Evolutionary conservation across 148 eudicot genomes (phyloP), one percentile per base, ranked within the genome.

Genomic region (Rhododendron williamsianum): DNA sequence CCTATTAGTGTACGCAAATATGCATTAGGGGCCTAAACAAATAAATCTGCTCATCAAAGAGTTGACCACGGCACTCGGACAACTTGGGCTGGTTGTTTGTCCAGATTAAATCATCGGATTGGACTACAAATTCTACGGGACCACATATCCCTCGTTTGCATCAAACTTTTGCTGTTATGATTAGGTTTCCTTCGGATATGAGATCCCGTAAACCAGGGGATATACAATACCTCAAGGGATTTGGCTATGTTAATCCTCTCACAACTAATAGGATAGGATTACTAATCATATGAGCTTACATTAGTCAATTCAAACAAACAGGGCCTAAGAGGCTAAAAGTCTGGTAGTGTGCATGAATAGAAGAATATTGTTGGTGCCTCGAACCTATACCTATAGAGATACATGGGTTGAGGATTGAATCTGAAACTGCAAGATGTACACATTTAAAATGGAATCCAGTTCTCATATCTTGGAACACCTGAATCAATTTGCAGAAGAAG

Each of bases 401-500:
- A 16, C 19, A 6, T 30, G 69, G 83, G 46, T 81, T 33, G 27
- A 30, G 69, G 67, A 52, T 52, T 16, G 83, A 35, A 6, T 21
- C 69, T 27, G 45, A 81, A 81, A 52, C 38, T 52, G 65, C 67
- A 54, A 16, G 25, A 35, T 35, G 41, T 38, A 21, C 12, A 9
- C 4, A 51, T 56, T 5, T 19, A 54, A 51, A 81, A 52, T 27
- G 41, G 18, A 30, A 81, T 54, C 5, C 41, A 52, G 11, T 30
- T 54, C 65, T 81, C 46, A 56, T 54, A 52, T 27, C 5, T 2
- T 18, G 21, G 41, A 54, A 78, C 82, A 84, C 23, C 2, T 2
- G 27, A 85, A 54, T 41, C 30, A 78, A 80, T 33, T 36, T 88
- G 89, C 92, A 89, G 92, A 91, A 83, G 91, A 91, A 78, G 90